phyloP scores from a whole-genome alignment of 176 grass and related monocot genomes.

The Themeda triandra region DNA sequence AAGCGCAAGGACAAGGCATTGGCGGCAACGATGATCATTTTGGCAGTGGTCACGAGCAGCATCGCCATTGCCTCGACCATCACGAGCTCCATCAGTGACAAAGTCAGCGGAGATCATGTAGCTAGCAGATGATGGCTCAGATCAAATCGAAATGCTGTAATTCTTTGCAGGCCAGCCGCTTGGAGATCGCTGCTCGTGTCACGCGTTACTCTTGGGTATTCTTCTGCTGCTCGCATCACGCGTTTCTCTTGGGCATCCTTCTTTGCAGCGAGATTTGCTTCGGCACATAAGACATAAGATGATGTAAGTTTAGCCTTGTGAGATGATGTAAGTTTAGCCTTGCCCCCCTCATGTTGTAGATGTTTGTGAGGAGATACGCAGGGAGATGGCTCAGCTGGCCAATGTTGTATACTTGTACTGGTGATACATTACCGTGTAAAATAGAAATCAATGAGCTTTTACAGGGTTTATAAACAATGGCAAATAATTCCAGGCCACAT shows the following conservation, averaged over 20 bases:
- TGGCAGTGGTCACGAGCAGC: slow-evolving; percentile 72
- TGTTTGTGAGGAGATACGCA: background rate
- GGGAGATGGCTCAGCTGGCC: background rate
- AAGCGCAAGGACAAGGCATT: slow-evolving; percentile 60
- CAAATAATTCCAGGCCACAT: background rate
- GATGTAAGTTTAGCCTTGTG: too few species aligned
- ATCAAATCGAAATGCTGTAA: background rate
- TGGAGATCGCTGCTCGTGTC: background rate
- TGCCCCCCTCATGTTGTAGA: background rate
- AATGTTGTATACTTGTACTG: background rate
- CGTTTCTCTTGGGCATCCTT: background rate
- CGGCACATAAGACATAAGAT: background rate
- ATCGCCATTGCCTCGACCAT: slow-evolving; percentile 86
- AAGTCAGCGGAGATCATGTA: background rate
- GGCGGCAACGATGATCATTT: slow-evolving; percentile 65
- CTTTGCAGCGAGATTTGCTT: background rate
- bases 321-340: background rate
- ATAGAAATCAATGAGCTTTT: background rate
- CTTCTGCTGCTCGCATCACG: too few species aligned
- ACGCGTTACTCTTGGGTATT: background rate
- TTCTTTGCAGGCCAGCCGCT: background rate
- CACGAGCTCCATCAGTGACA: slow-evolving; percentile 40
- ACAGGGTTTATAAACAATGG: too few species aligned
- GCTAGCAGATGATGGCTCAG: slow-evolving; percentile 2
- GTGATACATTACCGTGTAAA: background rate